Conservation (phyloP, 2,329 filamentous ascomycete species). For the Colletotrichum melonis region DNA sequence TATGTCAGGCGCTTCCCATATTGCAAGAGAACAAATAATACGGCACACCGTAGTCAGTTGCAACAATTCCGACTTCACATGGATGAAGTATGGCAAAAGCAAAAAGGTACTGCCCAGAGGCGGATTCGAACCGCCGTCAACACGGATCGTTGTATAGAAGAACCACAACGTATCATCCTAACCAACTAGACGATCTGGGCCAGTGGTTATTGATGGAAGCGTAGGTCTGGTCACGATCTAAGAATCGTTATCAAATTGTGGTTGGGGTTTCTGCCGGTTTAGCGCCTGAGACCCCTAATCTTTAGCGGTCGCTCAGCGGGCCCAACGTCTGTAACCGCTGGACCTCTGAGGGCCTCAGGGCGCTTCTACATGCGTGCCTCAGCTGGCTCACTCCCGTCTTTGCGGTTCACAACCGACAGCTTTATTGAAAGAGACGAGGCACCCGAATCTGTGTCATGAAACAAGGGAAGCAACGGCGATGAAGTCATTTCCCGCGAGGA, state of each 20-base stretch:
- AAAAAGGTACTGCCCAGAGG: slow-evolving; percentile 31
- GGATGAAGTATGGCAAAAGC: not conserved
- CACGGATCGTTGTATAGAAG: slow-evolving; percentile 31
- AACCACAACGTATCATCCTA: slow-evolving; percentile 38
- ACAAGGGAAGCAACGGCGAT: not conserved
- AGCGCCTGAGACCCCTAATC: not conserved
- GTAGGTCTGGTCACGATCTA: rapidly evolving
- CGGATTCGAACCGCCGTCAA: slow-evolving; percentile 38
- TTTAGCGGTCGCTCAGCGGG: not conserved
- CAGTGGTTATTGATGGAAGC: not conserved
- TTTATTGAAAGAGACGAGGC: not conserved
- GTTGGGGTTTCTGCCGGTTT: not conserved
- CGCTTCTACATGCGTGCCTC: no score
- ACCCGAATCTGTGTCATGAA: not conserved
- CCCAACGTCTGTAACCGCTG: not conserved
- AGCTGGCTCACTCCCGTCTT: no score
- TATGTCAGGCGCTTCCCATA: not conserved
- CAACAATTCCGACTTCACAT: no score
- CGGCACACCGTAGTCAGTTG: no score
- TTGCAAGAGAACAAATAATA: not conserved
- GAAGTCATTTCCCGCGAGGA: not conserved
- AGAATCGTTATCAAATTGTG: rapidly evolving
- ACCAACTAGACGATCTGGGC: slow-evolving; percentile 37
- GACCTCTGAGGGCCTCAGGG: not conserved
- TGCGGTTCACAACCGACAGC: no score